Conservation (phyloP, 495 filamentous ascomycete species). For the Hyphodiscus hymeniophilus region DNA sequence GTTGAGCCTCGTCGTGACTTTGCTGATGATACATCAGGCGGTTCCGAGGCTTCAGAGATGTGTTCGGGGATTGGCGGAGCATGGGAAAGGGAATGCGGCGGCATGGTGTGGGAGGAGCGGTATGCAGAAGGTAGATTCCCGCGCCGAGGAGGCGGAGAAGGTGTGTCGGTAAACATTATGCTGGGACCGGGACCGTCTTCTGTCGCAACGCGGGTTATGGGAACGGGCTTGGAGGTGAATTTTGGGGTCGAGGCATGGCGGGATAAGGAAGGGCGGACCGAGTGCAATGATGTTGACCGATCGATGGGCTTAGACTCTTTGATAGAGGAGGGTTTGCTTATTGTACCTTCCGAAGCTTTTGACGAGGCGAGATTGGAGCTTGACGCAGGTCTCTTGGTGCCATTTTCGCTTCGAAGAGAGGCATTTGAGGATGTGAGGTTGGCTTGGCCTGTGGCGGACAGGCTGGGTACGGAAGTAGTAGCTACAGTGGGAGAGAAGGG, state of each 20-base stretch:
- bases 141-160: constrained; percentile 22
- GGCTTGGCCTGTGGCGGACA: neutral
- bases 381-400: constrained; percentile 2
- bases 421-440: neutral
- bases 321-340: constrained; percentile 8
- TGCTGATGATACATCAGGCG: neutral
- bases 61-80: neutral
- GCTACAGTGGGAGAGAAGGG: neutral
- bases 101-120: constrained; percentile 2
- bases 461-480: neutral
- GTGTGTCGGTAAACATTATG: constrained; percentile 68
- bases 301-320: neutral
- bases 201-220: constrained; percentile 56
- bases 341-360: constrained; percentile 5
- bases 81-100: neutral
- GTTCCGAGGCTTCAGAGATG: constrained; percentile 11
- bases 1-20: constrained; percentile 37
- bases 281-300: constrained; percentile 3
- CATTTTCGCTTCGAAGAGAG: neutral
- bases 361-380: constrained; percentile 9
- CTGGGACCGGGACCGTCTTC: constrained; percentile 58
- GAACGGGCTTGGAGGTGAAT: constrained; percentile 69
- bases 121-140: constrained; percentile 18
- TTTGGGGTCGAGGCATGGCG: constrained; percentile 44
- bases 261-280: constrained; percentile 36